Evolutionary conservation across 2,329 filamentous ascomycete species (phyloP).

Genomic region (Botryotinia globosa): DNA sequence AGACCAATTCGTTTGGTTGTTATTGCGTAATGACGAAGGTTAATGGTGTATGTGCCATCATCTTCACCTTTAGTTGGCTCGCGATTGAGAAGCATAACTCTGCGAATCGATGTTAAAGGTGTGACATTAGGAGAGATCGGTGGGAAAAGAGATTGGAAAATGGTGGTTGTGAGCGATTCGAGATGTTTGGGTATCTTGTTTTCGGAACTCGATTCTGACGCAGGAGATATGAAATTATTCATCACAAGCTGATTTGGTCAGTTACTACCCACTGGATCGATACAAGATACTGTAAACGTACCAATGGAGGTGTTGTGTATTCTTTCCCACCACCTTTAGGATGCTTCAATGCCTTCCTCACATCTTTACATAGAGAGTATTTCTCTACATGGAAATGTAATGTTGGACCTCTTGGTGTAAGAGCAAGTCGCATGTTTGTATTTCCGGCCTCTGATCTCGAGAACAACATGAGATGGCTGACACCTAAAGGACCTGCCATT

Average conservation of each 20-base stretch:
- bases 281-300: conserved; percentile 40
- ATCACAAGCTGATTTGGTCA: conserved; percentile 68
- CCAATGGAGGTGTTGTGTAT: conserved; percentile 78
- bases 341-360: conserved; percentile 78
- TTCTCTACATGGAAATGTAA: conserved; percentile 92
- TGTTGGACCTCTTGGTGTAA: conserved; percentile 87
- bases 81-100: conserved; percentile 86
- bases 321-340: conserved; percentile 81
- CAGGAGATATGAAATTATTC: conserved; percentile 86
- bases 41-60: conserved; percentile 74
- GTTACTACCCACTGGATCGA: background rate
- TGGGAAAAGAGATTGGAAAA: conserved; percentile 95
- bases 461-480: conserved; percentile 90
- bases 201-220: conserved; percentile 51
- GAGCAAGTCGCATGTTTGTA: conserved; percentile 83
- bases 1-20: conserved; percentile 83
- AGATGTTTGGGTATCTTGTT: conserved; percentile 87
- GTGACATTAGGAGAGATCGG: conserved; percentile 91
- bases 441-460: conserved; percentile 87
- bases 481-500: conserved; percentile 92
- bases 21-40: conserved; percentile 92
- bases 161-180: conserved; percentile 85
- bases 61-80: conserved; percentile 54
- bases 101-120: conserved; percentile 85
- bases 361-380: conserved; percentile 91